Evolutionary conservation across 2,329 filamentous ascomycete species (phyloP).

Genomic region (Colletotrichum falcatum): DNA sequence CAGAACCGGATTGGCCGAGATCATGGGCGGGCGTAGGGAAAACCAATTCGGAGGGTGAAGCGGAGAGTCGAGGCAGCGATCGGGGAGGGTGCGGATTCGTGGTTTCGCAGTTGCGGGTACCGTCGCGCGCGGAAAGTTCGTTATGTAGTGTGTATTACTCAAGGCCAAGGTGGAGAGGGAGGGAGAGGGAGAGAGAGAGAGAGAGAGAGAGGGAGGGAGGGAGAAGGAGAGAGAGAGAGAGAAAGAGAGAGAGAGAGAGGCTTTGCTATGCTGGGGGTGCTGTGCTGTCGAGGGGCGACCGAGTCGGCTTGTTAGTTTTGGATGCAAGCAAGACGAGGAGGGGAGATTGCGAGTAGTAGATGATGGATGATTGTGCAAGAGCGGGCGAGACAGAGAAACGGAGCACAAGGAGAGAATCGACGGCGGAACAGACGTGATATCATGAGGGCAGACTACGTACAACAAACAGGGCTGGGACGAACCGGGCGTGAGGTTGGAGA

Average conservation of each 20-base stretch:
- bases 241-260: too few relatives aligned
- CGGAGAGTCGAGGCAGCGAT: constrained; percentile 9
- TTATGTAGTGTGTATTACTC: constrained; percentile 37
- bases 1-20: constrained; percentile 9
- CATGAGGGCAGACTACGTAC: constrained; percentile 38
- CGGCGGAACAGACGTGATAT: constrained; percentile 34
- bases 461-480: constrained; percentile 38
- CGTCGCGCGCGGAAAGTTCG: constrained; percentile 38
- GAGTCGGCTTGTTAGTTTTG: constrained; percentile 32
- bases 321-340: constrained; percentile 4
- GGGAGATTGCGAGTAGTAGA: background rate
- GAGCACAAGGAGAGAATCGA: constrained; percentile 29
- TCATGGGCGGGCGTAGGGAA: constrained; percentile 14
- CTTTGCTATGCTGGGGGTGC: constrained; percentile 34
- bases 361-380: too few relatives aligned
- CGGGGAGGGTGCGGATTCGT: constrained; percentile 23
- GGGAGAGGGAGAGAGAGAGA: too few relatives aligned
- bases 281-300: constrained; percentile 29
- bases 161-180: constrained; percentile 38
- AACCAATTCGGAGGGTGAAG: constrained; percentile 16
- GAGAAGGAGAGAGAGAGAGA: too few relatives aligned
- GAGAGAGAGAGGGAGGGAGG: too few relatives aligned
- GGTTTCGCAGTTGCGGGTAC: constrained; percentile 41
- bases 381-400: constrained; percentile 18
- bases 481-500: constrained; percentile 35